A percentile compares a stretch with the other conserved stretches of the same genome.
phyloP scores from a whole-genome alignment of 2,329 filamentous ascomycete species.

The Hymenoscyphus albidus region DNA sequence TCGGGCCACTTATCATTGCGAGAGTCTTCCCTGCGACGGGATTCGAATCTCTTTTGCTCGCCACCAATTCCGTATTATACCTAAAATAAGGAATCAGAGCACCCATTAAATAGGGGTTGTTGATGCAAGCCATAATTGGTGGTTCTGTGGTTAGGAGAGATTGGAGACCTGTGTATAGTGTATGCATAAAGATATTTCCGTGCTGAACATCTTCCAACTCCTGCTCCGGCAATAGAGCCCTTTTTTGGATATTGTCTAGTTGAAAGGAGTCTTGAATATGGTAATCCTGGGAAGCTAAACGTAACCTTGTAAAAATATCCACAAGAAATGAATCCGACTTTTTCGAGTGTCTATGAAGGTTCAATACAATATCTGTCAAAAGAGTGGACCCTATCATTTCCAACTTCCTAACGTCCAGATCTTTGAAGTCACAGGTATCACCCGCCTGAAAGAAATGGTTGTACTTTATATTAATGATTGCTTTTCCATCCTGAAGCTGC shows the following conservation, averaged over 20 bases:
- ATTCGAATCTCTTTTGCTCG: too few species aligned
- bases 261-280: neutral
- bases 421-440: conserved; percentile 1
- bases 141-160: too few species aligned
- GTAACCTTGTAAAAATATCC: neutral
- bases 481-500: neutral
- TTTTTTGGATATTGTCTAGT: neutral
- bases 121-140: too few species aligned
- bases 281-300: neutral
- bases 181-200: neutral
- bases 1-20: too few species aligned
- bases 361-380: neutral
- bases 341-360: neutral
- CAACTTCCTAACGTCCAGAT: conserved; percentile 4
- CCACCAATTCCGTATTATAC: too few species aligned
- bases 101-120: too few species aligned
- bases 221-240: neutral
- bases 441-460: too few species aligned
- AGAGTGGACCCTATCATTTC: neutral
- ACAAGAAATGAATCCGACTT: neutral
- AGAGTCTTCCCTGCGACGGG: too few species aligned
- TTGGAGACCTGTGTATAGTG: neutral
- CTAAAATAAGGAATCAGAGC: too few species aligned
- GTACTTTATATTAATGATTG: neutral
- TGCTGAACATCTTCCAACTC: neutral